phyloP scores from a whole-genome alignment of 148 eudicot species.

The Silene conica region DNA sequence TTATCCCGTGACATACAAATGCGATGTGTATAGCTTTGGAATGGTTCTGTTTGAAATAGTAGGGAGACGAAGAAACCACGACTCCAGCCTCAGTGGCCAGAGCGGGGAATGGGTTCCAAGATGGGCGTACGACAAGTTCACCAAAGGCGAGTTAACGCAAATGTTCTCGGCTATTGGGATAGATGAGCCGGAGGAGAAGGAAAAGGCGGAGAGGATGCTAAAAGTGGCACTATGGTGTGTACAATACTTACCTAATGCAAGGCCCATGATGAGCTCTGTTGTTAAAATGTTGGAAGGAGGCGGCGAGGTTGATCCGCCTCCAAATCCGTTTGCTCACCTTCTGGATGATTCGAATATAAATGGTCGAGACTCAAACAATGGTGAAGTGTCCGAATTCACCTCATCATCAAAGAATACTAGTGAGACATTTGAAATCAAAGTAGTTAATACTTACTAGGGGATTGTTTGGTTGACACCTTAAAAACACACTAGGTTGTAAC shows the following conservation, averaged over 20 bases:
- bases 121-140: conserved; percentile 26
- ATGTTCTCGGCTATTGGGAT: conserved; percentile 21
- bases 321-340: conserved; percentile 31
- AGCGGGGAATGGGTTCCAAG: conserved; percentile 32
- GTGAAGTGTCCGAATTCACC: neutral
- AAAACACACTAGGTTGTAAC: too few relatives aligned
- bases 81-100: conserved; percentile 9
- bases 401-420: conserved; percentile 3
- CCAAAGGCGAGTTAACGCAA: conserved; percentile 15
- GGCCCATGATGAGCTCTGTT: conserved; percentile 31
- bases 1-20: conserved; percentile 32
- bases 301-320: conserved; percentile 25
- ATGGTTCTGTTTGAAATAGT: conserved; percentile 32
- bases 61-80: conserved; percentile 30
- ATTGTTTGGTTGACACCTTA: too few relatives aligned
- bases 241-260: conserved; percentile 23
- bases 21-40: conserved; percentile 33
- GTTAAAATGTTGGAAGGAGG: conserved; percentile 36
- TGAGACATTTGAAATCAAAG: neutral
- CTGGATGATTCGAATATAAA: neutral
- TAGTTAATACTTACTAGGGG: neutral
- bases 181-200: conserved; percentile 5
- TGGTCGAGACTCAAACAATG: neutral
- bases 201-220: conserved; percentile 23
- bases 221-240: conserved; percentile 36